phyloP scores from a whole-genome alignment of 2,329 filamentous ascomycete species.

The Colletotrichum somersetense region DNA sequence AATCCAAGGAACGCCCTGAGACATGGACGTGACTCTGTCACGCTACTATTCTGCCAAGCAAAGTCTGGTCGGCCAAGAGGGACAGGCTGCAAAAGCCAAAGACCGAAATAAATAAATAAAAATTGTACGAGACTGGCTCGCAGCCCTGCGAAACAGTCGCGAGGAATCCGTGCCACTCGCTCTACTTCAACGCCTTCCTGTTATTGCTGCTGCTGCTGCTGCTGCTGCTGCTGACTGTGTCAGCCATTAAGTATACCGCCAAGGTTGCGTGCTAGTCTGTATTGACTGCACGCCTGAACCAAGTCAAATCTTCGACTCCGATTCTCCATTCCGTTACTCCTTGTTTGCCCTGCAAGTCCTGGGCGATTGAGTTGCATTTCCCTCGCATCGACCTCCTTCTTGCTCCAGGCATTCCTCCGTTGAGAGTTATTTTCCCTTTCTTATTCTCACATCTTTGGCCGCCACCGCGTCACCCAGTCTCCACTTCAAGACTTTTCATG shows the following conservation, averaged over 20 bases:
- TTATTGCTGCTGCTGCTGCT: neutral
- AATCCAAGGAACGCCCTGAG: constrained; percentile 30
- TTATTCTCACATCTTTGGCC: neutral
- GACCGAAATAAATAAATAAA: no score
- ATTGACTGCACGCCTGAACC: neutral
- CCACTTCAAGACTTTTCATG: constrained; percentile 13
- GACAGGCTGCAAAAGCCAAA: constrained; percentile 28
- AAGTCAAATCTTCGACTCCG: constrained; percentile 3
- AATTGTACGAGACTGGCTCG: constrained; percentile 21
- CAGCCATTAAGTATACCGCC: neutral
- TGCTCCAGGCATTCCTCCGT: constrained; percentile 7
- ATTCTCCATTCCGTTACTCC: neutral
- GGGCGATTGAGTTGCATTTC: constrained; percentile 11
- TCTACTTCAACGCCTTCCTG: neutral
- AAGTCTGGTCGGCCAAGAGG: constrained; percentile 15
- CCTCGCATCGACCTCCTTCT: constrained; percentile 1
- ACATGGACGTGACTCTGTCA: constrained; percentile 21
- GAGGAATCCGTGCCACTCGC: constrained; percentile 9
- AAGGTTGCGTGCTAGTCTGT: neutral
- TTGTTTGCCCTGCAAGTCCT: constrained; percentile 17
- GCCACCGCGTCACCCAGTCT: constrained; percentile 10
- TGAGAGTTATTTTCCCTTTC: neutral
- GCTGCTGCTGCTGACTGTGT: neutral
- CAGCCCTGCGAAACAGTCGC: constrained; percentile 20
- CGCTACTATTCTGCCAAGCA: constrained; percentile 28